These are phyloP conservation scores for Vitis rupestris DNA, from an alignment of 164 flowering plant genomes.

Conservation along the genomic window DNA sequence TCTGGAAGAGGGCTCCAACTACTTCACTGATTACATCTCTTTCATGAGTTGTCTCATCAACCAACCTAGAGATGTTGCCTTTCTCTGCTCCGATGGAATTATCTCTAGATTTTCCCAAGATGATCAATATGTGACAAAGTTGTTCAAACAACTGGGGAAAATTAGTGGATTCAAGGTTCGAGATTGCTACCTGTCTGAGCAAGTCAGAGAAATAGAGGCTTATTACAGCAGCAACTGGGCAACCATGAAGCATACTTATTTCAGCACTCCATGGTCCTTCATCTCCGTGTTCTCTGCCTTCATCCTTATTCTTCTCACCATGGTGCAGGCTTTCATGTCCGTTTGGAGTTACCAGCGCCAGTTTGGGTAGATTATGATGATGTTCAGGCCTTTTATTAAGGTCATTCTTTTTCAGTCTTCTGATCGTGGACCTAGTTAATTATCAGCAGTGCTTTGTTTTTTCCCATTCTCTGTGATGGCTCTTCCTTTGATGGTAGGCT, in stretches of 20 bases:
- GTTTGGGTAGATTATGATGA: no score
- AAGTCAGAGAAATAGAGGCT: conserved; percentile 2
- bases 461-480: no score
- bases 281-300: conserved; percentile 4
- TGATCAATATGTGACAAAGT: background rate
- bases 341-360: no score
- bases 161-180: background rate
- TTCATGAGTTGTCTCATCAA: conserved; percentile 15
- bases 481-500: no score
- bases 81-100: conserved; percentile 10
- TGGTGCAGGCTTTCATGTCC: background rate
- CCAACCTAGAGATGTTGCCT: background rate
- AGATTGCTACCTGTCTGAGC: conserved; percentile 8
- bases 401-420: no score
- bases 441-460: no score
- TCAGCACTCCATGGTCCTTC: conserved; percentile 10
- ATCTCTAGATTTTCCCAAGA: conserved; percentile 1
- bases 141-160: conserved; percentile 6
- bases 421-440: no score
- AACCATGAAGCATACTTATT: conserved; percentile 8
- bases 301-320: background rate
- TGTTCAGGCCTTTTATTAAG: no score
- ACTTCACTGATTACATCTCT: conserved; percentile 9
- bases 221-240: conserved; percentile 10
- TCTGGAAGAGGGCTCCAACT: background rate